A percentile compares a stretch with the other conserved stretches of the same genome.
These are phyloP conservation scores for Monosporascus sp. DNA, from an alignment of 2,329 filamentous ascomycete species.

Conservation along the genomic window DNA sequence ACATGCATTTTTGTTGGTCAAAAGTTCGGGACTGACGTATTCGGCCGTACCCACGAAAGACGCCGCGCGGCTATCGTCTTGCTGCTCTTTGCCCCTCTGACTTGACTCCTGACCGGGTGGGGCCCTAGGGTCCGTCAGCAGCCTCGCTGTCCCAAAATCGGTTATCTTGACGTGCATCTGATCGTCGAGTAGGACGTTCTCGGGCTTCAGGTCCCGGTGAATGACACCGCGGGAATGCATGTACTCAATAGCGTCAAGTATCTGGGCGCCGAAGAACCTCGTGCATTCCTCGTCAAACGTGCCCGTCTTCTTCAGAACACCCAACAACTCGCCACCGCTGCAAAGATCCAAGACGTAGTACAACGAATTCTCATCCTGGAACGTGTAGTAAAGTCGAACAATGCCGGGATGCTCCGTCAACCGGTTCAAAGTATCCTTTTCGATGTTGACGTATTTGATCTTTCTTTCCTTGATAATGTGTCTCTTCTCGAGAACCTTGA, in stretches of 20 bases:
- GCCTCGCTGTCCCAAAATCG: slow-evolving; percentile 97
- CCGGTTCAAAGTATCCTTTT: slow-evolving; percentile 95
- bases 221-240: slow-evolving; percentile 97
- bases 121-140: slow-evolving; percentile 60
- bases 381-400: slow-evolving; percentile 95
- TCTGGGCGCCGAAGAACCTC: slow-evolving; percentile 90
- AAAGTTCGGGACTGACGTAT: slow-evolving; percentile 94
- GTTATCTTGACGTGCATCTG: slow-evolving; percentile 99
- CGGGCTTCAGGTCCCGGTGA: slow-evolving; percentile 92
- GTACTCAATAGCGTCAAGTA: slow-evolving; percentile 92
- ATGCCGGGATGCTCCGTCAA: slow-evolving; percentile 95
- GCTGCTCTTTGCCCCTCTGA: slow-evolving; percentile 31
- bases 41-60: slow-evolving; percentile 98
- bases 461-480: slow-evolving; percentile 99
- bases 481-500: slow-evolving; percentile 96
- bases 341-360: slow-evolving; percentile 97
- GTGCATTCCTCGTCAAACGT: slow-evolving; percentile 96
- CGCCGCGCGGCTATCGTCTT: slow-evolving; percentile 69
- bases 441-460: slow-evolving; percentile 99
- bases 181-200: slow-evolving; percentile 91
- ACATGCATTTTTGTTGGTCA: slow-evolving; percentile 94
- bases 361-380: slow-evolving; percentile 91
- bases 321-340: slow-evolving; percentile 84
- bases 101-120: slow-evolving; percentile 34
- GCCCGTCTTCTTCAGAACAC: slow-evolving; percentile 87